phyloP scores from a whole-genome alignment of 129 eudicot genomes.

The Pulicaria dysenterica region DNA sequence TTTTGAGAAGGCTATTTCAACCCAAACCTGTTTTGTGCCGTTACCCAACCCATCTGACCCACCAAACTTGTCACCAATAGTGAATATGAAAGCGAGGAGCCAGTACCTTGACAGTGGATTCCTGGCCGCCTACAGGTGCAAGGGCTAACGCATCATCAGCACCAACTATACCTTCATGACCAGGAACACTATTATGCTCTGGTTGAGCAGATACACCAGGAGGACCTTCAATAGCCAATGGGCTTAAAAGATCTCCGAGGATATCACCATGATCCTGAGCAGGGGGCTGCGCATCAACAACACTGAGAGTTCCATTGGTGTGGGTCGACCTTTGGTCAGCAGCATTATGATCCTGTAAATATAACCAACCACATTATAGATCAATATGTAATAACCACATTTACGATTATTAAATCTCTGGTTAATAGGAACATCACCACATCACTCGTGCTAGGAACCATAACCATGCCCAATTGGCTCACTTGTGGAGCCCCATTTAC shows the following conservation, averaged over 20 bases:
- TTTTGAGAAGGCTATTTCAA: neutral
- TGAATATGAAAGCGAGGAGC: conserved; percentile 2
- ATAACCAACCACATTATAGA: neutral
- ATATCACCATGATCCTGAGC: conserved; percentile 53
- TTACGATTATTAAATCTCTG: conserved; percentile 1
- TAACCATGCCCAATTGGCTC: conserved; percentile 72
- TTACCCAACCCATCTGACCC: neutral
- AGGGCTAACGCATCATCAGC: conserved; percentile 79
- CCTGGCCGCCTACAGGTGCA: conserved; percentile 71
- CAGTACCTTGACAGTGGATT: conserved; percentile 78
- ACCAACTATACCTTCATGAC: conserved; percentile 41
- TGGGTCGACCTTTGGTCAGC: conserved; percentile 57
- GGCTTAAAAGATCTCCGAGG: conserved; percentile 92
- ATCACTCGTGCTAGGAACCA: conserved; percentile 67
- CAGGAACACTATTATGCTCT: conserved; percentile 46
- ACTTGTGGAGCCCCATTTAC: conserved; percentile 73
- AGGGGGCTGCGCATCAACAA: conserved; percentile 69
- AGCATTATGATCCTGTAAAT: conserved; percentile 55
- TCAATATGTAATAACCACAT: conserved; percentile 8
- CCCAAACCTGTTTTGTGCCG: neutral
- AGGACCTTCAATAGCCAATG: conserved; percentile 90
- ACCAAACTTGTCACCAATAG: too few species aligned
- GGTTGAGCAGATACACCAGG: conserved; percentile 55
- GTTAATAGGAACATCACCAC: conserved; percentile 42
- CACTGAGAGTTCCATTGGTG: conserved; percentile 72